These are phyloP conservation scores for Danielozyma ontarioensis DNA, from an alignment of 805 yeast species.

Conservation along the genomic window DNA sequence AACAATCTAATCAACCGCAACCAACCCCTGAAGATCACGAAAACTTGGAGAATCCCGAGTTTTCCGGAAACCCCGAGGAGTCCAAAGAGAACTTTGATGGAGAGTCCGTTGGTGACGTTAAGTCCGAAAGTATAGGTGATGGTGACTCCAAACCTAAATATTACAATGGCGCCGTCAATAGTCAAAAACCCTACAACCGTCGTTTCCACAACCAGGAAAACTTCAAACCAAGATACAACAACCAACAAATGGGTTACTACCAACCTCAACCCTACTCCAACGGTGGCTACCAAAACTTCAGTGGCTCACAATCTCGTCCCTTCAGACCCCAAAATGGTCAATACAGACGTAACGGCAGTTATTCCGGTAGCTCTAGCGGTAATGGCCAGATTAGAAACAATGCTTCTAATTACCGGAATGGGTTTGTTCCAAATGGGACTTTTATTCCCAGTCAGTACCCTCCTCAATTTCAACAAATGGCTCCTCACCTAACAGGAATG, in stretches of 20 bases:
- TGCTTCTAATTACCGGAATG: constrained; percentile 15
- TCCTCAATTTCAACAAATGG: constrained; percentile 3
- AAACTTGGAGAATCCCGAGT: no score
- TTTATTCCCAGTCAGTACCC: constrained; percentile 14
- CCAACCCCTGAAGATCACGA: no score
- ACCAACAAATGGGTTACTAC: constrained; percentile 22
- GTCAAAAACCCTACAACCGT: constrained; percentile 4
- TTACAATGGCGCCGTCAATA: constrained; percentile 5
- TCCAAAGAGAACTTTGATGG: constrained; percentile 1
- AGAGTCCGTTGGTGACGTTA: not conserved
- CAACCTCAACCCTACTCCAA: constrained; percentile 28
- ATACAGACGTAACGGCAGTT: constrained; percentile 14
- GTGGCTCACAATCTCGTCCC: constrained; percentile 26
- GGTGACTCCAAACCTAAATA: no score
- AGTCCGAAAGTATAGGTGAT: no score
- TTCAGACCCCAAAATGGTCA: constrained; percentile 15
- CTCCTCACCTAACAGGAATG: constrained; percentile 1
- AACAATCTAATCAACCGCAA: constrained; percentile 1
- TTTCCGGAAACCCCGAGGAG: not conserved
- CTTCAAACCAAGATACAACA: constrained; percentile 8
- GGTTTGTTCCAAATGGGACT: constrained; percentile 12
- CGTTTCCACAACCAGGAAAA: constrained; percentile 8
- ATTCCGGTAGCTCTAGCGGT: constrained; percentile 2
- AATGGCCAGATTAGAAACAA: constrained; percentile 5
- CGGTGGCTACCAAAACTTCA: constrained; percentile 20